A percentile compares a stretch with the other conserved stretches of the same genome.
Conservation (phyloP, 2,329 filamentous ascomycete species). For the Boeremia exigua region DNA sequence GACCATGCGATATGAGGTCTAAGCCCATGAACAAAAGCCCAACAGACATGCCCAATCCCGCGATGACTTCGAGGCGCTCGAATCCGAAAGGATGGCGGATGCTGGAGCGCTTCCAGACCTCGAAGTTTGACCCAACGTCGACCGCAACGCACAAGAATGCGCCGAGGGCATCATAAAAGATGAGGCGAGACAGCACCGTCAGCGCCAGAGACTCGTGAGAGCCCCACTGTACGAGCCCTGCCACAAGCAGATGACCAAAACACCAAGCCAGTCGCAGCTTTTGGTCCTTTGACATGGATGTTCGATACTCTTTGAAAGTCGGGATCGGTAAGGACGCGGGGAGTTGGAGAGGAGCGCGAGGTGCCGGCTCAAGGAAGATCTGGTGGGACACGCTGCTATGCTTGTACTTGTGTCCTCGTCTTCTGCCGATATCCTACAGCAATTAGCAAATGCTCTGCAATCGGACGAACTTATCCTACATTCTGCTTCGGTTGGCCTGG, state of each 20-base stretch:
- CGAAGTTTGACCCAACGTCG: constrained; percentile 94
- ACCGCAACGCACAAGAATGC: constrained; percentile 90
- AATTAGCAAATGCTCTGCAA: constrained; percentile 28
- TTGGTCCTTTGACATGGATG: constrained; percentile 89
- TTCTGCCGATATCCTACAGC: constrained; percentile 80
- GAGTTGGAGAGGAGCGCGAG: constrained; percentile 82
- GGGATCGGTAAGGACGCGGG: constrained; percentile 92
- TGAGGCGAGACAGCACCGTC: constrained; percentile 88
- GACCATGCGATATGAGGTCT: constrained; percentile 90
- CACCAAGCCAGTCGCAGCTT: constrained; percentile 86
- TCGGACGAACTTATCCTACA: constrained; percentile 22
- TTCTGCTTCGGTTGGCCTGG: constrained; percentile 69
- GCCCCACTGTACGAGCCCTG: constrained; percentile 83
- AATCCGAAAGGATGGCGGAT: constrained; percentile 93
- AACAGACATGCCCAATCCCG: constrained; percentile 94
- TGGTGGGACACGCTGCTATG: constrained; percentile 96
- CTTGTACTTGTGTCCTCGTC: constrained; percentile 96
- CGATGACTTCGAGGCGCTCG: constrained; percentile 89
- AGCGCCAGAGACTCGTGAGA: constrained; percentile 87
- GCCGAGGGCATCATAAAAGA: constrained; percentile 94
- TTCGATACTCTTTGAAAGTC: constrained; percentile 84
- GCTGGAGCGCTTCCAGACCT: constrained; percentile 93
- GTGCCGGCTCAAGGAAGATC: constrained; percentile 92
- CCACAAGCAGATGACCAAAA: constrained; percentile 82
- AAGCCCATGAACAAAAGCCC: constrained; percentile 97